phyloP scores from a whole-genome alignment of 148 eudicot species.

The Amaranthus cruentus region DNA sequence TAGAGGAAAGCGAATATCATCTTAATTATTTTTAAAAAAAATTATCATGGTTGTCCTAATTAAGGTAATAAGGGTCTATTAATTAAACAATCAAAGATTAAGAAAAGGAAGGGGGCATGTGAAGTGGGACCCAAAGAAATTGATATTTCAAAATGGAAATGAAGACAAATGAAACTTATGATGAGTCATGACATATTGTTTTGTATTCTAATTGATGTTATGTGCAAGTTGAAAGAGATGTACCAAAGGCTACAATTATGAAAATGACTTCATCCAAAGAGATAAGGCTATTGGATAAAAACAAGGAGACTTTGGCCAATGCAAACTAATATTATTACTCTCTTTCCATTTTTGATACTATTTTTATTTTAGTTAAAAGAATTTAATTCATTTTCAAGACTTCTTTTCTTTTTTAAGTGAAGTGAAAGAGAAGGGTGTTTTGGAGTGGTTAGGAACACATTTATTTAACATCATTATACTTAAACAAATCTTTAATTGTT shows the following conservation, averaged over 20 bases:
- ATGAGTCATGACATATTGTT: background rate
- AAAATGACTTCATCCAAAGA: slow-evolving; percentile 19
- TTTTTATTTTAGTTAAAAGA: background rate
- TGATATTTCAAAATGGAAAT: slow-evolving; percentile 26
- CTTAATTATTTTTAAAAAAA: background rate
- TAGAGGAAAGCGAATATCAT: too few species aligned
- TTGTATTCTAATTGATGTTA: slow-evolving; percentile 15
- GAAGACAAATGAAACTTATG: slow-evolving; percentile 21
- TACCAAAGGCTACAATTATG: slow-evolving; percentile 15
- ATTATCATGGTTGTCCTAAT: background rate
- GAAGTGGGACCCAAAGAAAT: slow-evolving; percentile 26
- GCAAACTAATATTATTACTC: background rate
- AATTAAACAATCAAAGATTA: slow-evolving; percentile 16
- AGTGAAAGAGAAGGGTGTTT: background rate
- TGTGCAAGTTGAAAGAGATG: slow-evolving; percentile 24
- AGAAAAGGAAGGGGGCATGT: slow-evolving; percentile 12
- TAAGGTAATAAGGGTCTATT: slow-evolving; percentile 17
- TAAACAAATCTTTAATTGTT: too few species aligned
- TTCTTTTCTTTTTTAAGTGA: background rate
- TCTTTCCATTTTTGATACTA: background rate
- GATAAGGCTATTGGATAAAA: slow-evolving; percentile 21
- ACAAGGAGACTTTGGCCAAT: slow-evolving; percentile 2
- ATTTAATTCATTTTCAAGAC: background rate
- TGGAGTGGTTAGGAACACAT: slow-evolving; percentile 1
- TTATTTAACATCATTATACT: background rate